These are phyloP conservation scores for Tausonia pullulans DNA, from an alignment of 1,284 basidiomycete genomes.

Conservation along the genomic window DNA sequence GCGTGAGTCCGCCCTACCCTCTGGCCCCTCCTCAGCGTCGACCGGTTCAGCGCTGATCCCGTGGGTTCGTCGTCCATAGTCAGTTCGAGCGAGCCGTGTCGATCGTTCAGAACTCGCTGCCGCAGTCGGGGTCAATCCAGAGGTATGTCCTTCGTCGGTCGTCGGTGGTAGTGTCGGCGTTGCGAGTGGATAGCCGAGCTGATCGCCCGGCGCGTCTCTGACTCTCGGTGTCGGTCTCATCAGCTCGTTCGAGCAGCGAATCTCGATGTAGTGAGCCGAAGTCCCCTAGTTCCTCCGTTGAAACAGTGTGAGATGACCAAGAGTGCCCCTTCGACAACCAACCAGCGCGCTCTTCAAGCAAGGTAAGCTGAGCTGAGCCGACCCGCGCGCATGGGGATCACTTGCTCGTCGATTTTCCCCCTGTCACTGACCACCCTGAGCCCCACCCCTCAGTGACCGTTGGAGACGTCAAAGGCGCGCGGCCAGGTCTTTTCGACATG, in stretches of 20 bases:
- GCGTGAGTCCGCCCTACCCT: neutral
- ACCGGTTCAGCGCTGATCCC: neutral
- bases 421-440: constrained; percentile 3
- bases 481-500: constrained; percentile 86
- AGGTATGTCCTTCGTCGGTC: constrained; percentile 26
- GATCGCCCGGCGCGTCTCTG: no score
- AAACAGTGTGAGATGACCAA: constrained; percentile 20
- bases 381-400: no score
- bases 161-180: no score
- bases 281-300: constrained; percentile 36
- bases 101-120: constrained; percentile 63
- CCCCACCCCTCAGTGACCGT: constrained; percentile 53
- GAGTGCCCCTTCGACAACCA: neutral
- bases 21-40: neutral
- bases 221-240: no score
- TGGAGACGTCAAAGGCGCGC: constrained; percentile 64
- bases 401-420: neutral
- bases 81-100: constrained; percentile 84
- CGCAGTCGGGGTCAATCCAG: constrained; percentile 83
- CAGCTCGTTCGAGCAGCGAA: constrained; percentile 78
- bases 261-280: constrained; percentile 59
- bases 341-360: constrained; percentile 54
- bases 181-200: no score
- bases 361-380: constrained; percentile 40
- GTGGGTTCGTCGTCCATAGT: constrained; percentile 24